Evolutionary conservation across 208 protist genomes (phyloP).

Genomic region (Acanthamoeba castellanii): DNA sequence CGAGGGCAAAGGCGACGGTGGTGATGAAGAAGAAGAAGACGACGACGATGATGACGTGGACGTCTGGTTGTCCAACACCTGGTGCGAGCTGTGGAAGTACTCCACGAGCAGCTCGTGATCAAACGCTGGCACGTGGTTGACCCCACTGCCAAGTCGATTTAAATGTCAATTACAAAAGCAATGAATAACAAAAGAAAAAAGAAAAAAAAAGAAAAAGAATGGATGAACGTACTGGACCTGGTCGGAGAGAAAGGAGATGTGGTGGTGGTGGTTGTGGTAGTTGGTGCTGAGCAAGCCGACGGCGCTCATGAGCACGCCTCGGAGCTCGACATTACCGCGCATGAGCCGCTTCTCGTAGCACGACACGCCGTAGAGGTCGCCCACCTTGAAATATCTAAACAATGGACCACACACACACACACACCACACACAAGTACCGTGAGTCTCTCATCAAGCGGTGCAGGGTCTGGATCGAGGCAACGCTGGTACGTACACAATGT

Average conservation of each 20-base stretch:
- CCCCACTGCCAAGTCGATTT: background rate
- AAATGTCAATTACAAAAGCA: background rate
- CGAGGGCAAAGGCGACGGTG: background rate
- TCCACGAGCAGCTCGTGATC: constrained; percentile 6
- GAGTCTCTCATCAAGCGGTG: no score
- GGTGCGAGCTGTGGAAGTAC: background rate
- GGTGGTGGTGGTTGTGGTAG: constrained; percentile 9
- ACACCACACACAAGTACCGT: background rate
- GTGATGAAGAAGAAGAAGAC: constrained; percentile 22
- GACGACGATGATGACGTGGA: constrained; percentile 9
- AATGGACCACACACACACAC: background rate
- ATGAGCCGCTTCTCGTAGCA: constrained; percentile 59
- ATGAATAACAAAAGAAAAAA: no score
- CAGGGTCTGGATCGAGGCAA: background rate
- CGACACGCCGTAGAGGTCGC: constrained; percentile 25
- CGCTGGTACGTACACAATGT: background rate
- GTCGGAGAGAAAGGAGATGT: constrained; percentile 53
- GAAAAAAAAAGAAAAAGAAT: no score
- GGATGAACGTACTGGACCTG: constrained; percentile 44
- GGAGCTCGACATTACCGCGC: background rate
- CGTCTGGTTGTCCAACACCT: background rate
- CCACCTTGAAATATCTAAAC: constrained; percentile 4
- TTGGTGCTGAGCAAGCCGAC: constrained; percentile 59
- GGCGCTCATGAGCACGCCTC: constrained; percentile 35
- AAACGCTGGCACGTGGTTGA: background rate